These are phyloP conservation scores for Plasmodium blacklocki DNA, from an alignment of 169 alveolate genomes.

Conservation along the genomic window DNA sequence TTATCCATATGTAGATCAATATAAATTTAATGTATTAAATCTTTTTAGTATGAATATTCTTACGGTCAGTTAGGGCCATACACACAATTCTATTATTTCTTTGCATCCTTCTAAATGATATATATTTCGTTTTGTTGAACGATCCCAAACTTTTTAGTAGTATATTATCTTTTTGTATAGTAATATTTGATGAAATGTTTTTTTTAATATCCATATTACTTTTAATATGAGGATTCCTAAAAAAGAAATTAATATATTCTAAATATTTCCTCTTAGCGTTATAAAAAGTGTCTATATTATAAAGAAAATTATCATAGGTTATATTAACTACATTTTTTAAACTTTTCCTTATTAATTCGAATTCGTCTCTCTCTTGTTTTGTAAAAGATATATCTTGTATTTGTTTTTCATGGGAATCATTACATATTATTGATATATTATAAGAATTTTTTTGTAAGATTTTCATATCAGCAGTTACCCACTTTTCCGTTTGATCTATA, in stretches of 20 bases:
- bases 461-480: slow-evolving; percentile 58
- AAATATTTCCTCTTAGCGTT: slow-evolving; percentile 59
- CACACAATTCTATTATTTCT: too few relatives aligned
- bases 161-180: too few relatives aligned
- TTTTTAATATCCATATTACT: background rate
- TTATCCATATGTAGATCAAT: too few relatives aligned
- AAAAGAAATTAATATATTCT: slow-evolving; percentile 32
- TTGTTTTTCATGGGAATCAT: slow-evolving; percentile 11
- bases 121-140: too few relatives aligned
- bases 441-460: slow-evolving; percentile 53
- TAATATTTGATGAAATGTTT: too few relatives aligned
- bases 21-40: too few relatives aligned
- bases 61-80: too few relatives aligned
- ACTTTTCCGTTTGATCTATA: slow-evolving; percentile 27
- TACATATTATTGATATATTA: slow-evolving; percentile 32
- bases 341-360: slow-evolving; percentile 37
- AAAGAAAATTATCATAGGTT: slow-evolving; percentile 53
- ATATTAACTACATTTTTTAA: slow-evolving; percentile 32
- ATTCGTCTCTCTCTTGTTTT: slow-evolving; percentile 12
- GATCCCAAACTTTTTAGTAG: too few relatives aligned
- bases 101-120: too few relatives aligned
- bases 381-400: slow-evolving; percentile 36
- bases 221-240: slow-evolving; percentile 13
- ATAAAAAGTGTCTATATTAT: slow-evolving; percentile 31
- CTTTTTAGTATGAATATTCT: too few relatives aligned